Evolutionary conservation across 306 rosid species (phyloP), one percentile per base, ranked within the genome.

Genomic region (Morella rubra): DNA sequence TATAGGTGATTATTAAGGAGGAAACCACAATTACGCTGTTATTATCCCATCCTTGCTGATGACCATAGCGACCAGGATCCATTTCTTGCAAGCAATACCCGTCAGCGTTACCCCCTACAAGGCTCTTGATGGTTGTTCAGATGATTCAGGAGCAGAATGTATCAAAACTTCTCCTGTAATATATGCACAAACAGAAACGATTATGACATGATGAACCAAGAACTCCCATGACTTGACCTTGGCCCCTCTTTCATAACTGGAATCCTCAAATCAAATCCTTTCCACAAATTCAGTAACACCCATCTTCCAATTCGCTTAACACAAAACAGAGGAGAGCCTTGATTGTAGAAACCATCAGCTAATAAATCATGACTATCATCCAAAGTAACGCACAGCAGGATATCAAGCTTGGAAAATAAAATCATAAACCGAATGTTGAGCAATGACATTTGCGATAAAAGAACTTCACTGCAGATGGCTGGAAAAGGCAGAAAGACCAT

Each of bases 11-110:
- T 87, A 86, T 89, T 92, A 95, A 92, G 97, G 85, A 92, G 99
- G 97, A 95, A 95, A 92, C 97, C 99, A 89, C 99, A 90, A 95
- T 95, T 95, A 95, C 99, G 99, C 99, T 95, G 99, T 95, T 92
- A 92, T 95, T 89, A 90, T 95, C 99, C 99, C 99, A 95, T 91
- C 99, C 97, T 92, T 86, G 97, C 87, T 85, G 97, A 77, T 83
- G 93, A 80, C 87, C 90, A 88, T 88, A 95, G 93, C 97, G 99
- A 87, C 91, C 93, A 69, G 97, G 93, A 86, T 95, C 98, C 98
- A 95, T 95, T 80, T 89, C 88, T 87, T 58, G 89, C 82, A 82
- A 82, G 91, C 89, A 84, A 85, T 67, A 73, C 80, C 86, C 80
- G 75, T 70, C 73, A 69, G 76, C 80, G 79, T 61, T 59, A 69